Base-by-base conservation (phyloP, 768 basidiomycete genomes). In the Arthromyces matolae region DNA sequence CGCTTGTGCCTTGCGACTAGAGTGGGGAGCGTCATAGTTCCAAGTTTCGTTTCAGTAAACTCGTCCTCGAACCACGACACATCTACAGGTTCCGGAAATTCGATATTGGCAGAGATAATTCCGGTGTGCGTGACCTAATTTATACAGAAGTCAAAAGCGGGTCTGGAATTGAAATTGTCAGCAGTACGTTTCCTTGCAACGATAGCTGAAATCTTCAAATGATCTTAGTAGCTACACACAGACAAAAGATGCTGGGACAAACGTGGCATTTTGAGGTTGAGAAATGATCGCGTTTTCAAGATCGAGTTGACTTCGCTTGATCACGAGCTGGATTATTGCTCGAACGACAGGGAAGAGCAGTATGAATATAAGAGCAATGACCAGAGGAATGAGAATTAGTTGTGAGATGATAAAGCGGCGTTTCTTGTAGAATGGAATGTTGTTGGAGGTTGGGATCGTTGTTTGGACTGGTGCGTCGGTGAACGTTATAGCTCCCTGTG, bases 301-400 rank as follows among this genome's bases (percentile, higher is more conserved):
- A 46, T 80, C 70, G 27, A 88, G 67, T 18, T 70, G 71, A 27
- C 77, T 65, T 29, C 71, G 69, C 47, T 84, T 79, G 13, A 87
- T 74, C 32, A 87, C 77, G 33, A 80, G 71, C 53, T 84, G 83
- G 16, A 78, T 73, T 53, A 86, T 83, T 36, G 84, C 84, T 41
- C 66, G 74, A 47, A 87, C 70, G 46, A 87, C 81, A 5, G 85
- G 85, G 61, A 79, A 87, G 19, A 88, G 63, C 9, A 86, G 38
- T 51, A 87, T 77, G 64, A 87, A 88, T 16, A 87, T 63, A 29
- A 86, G 60, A 13, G 73, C 81, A 44, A 88, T 84, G 28, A 69
- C 78, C 13, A 86, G 57, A 5, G 76, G 72, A 14, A 73, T 63
- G 3, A 71, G 57, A 23, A 85, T 70, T 51, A 80, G 59, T 43